These are phyloP conservation scores for Chytridium lagenaria DNA, from an alignment of 371 early-diverging fungal species.

Conservation along the genomic window DNA sequence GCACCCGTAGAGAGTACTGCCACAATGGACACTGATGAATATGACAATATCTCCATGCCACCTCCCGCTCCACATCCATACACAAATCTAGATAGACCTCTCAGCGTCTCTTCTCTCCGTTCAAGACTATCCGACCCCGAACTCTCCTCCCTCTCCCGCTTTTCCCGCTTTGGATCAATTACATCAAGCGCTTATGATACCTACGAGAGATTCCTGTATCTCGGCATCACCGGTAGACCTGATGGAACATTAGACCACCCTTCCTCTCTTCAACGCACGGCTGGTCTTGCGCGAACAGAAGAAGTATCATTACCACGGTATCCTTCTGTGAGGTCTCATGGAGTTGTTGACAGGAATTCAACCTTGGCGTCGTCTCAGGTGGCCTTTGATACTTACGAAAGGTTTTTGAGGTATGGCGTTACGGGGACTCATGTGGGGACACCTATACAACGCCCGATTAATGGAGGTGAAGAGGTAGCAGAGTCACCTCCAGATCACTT, in stretches of 20 bases:
- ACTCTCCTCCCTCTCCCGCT: background rate
- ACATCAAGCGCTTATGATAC: background rate
- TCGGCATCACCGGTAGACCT: background rate
- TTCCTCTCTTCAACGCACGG: background rate
- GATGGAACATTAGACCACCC: background rate
- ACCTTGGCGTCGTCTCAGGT: background rate
- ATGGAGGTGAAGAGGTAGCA: too few relatives aligned
- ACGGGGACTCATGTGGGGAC: background rate
- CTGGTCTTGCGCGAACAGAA: too few relatives aligned
- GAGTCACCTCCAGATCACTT: too few relatives aligned
- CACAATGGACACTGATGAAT: too few relatives aligned
- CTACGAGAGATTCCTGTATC: constrained; percentile 4
- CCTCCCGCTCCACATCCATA: background rate
- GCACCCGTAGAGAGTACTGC: too few relatives aligned
- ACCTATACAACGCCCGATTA: background rate
- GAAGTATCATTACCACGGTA: too few relatives aligned
- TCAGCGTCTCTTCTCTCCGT: background rate
- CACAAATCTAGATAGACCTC: background rate
- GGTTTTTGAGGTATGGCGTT: background rate
- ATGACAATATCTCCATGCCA: too few relatives aligned
- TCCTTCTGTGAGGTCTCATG: background rate
- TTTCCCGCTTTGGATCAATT: background rate
- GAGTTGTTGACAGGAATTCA: background rate
- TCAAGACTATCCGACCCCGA: background rate
- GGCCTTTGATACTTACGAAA: background rate